These are phyloP conservation scores for Leishmania lainsoni DNA, from an alignment of 208 protist species.

Conservation along the genomic window DNA sequence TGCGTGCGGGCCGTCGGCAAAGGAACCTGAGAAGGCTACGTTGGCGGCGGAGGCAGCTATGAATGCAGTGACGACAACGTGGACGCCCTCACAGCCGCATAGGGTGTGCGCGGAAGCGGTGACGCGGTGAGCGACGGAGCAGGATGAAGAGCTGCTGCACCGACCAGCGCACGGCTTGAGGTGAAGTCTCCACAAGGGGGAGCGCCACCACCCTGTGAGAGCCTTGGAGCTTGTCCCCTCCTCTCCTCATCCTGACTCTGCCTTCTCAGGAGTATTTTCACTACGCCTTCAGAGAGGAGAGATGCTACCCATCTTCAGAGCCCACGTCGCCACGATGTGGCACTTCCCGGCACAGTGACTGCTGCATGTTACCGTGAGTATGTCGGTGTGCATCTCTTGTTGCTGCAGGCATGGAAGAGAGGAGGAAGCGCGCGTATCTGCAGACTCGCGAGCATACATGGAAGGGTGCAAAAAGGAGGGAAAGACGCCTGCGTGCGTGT, in stretches of 20 bases:
- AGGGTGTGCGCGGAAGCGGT: slow-evolving; percentile 21
- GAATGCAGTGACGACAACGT: background rate
- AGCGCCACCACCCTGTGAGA: background rate
- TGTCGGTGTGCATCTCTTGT: background rate
- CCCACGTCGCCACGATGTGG: background rate
- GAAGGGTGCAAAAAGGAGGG: background rate
- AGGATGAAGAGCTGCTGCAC: slow-evolving; percentile 12
- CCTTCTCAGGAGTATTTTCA: background rate
- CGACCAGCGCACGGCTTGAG: background rate
- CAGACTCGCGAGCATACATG: background rate
- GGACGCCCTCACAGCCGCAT: background rate
- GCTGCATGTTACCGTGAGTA: background rate
- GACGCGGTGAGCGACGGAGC: slow-evolving; percentile 9
- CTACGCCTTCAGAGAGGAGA: background rate
- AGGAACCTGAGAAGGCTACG: background rate
- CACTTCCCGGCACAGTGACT: background rate
- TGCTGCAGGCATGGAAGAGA: background rate
- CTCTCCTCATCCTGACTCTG: background rate
- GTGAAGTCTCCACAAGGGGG: background rate
- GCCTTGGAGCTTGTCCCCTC: background rate
- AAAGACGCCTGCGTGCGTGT: background rate
- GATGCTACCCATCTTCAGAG: background rate
- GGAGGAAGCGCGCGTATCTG: background rate
- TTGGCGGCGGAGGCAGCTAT: background rate
- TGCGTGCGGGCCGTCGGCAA: background rate